These are phyloP conservation scores for Purshia tridentata DNA, from an alignment of 306 rosid species.

Conservation along the genomic window DNA sequence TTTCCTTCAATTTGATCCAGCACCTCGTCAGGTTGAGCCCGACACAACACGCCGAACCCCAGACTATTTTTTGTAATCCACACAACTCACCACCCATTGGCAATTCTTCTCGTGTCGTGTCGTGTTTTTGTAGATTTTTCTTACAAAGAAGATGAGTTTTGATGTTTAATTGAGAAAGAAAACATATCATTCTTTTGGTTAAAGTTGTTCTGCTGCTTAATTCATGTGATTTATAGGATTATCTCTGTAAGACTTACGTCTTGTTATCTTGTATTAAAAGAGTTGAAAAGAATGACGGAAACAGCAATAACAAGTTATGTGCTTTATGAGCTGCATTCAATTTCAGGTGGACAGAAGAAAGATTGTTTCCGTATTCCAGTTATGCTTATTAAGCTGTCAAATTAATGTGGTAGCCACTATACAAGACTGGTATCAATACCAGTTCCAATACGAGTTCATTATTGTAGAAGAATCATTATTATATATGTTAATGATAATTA, in stretches of 20 bases:
- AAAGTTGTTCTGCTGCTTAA: slow-evolving; percentile 21
- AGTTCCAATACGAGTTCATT: no score
- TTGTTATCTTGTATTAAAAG: slow-evolving; percentile 22
- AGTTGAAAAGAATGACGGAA: slow-evolving; percentile 15
- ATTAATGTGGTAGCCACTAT: no score
- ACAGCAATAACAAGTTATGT: slow-evolving; percentile 11
- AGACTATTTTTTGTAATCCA: slow-evolving; percentile 53
- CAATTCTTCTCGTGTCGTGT: slow-evolving; percentile 31
- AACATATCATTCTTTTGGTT: slow-evolving; percentile 30
- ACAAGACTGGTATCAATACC: no score
- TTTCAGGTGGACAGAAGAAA: neutral
- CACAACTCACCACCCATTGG: slow-evolving; percentile 23
- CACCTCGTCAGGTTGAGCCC: slow-evolving; percentile 54
- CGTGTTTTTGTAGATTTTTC: slow-evolving; percentile 39
- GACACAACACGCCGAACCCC: slow-evolving; percentile 50
- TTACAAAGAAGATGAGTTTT: slow-evolving; percentile 35
- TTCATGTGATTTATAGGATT: slow-evolving; percentile 32
- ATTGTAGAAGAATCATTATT: no score
- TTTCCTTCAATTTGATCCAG: slow-evolving; percentile 57
- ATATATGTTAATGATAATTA: no score
- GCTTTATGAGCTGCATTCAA: slow-evolving; percentile 12
- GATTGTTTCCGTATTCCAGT: neutral
- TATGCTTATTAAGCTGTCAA: neutral
- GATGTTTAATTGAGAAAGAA: slow-evolving; percentile 24
- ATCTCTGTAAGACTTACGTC: slow-evolving; percentile 5